Evolutionary conservation across 352 stramenopile genomes (phyloP), one percentile per base, ranked within the genome.

Genomic region (Plasmopara viticola): DNA sequence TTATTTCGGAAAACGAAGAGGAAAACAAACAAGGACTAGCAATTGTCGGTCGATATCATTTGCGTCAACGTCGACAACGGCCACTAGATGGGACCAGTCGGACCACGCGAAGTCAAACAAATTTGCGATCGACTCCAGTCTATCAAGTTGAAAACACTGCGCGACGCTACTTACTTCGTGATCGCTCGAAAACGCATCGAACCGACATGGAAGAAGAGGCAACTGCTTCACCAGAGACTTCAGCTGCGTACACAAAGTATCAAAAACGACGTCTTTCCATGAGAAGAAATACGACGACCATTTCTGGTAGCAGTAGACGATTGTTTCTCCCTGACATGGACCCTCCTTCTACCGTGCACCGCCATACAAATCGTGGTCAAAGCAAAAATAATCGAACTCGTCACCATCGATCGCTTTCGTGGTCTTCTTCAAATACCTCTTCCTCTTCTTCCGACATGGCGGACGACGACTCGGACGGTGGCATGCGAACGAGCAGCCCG

Each of bases 141-240:
- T 56, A 47, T 14, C 60, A 63, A 50, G 35, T 28, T 5, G 54
- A 62, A 20, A 51, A 60, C 50, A 54, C 41, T 1, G 60, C 55
- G 4, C 48, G 53, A 7, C 77, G 82, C 14, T 92, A 92, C 55
- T 83, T 72, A 6, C 64, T 92, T 12, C 73, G 82, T 14, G 66
- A 90, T 68, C 79, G 82, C 9, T 78, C 75, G 0, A 92, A 90
- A 64, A 72, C 75, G 9, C 67, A 84, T 53, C 64, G 70, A 29
- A 33, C 48, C 0, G 70, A 70, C 4, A 43, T 53, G 5, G 58
- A 64, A 18, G 62, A 64, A 8, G 56, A 67, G 8, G 38, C 55
- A 5, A 68, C 75, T 30, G 66, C 66, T 15, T 57, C 66, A 13
- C 62, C 66, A n/a, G 60, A 74, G 35, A 58, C 55, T 37, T 53